Evolutionary conservation across 371 early-diverging fungal species (phyloP), one percentile per base, ranked within the genome.

Genomic region (Mucor irregularis): DNA sequence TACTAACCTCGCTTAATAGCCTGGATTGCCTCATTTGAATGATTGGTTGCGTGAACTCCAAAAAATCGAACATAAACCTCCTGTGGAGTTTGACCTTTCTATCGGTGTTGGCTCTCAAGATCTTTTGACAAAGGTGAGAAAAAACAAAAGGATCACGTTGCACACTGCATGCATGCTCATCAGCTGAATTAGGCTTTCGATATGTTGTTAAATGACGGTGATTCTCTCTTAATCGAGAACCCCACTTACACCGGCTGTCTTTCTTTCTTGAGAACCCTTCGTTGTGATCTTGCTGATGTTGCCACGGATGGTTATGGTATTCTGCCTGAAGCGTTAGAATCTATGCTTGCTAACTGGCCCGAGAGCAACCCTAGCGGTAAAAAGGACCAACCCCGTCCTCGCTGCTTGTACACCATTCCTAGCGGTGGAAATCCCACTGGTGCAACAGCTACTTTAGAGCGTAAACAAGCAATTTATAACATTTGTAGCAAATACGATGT

Each of bases 91-190:
- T 56, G 84, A 79, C 25, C 64, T 93, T n/a, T 71, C 87, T 14
- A 71, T 93, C 10, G 90, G 90, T 14, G 79, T 80, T 56, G 93
- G 93, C 14, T 81, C 82, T 11, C 93, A 91, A 65, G 91, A 91
- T 68, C 58, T 90, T 35, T 58, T 92, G 40, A 82, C 90, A 11
- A 90, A 89, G 60, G 76, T 59, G 47, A 47, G 62, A 61, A 58
- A n/a, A 6, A 46, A 7, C 16, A 8, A 14, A 47, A 11, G 55
- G 17, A 11, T 16, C 38, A 29, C 13, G 14, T 47, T 42, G n/a
- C 11, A 14, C 1, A 13, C n/a, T 33, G 16, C 19, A 6, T 22
- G 6, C 9, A 6, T n/a, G n/a, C n/a, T n/a, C n/a, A n/a, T n/a
- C n/a, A n/a, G n/a, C n/a, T n/a, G n/a, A n/a, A n/a, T n/a, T 55